Evolutionary conservation across 176 grass and related monocot genomes (phyloP).

Genomic region (Raddia distichophylla): DNA sequence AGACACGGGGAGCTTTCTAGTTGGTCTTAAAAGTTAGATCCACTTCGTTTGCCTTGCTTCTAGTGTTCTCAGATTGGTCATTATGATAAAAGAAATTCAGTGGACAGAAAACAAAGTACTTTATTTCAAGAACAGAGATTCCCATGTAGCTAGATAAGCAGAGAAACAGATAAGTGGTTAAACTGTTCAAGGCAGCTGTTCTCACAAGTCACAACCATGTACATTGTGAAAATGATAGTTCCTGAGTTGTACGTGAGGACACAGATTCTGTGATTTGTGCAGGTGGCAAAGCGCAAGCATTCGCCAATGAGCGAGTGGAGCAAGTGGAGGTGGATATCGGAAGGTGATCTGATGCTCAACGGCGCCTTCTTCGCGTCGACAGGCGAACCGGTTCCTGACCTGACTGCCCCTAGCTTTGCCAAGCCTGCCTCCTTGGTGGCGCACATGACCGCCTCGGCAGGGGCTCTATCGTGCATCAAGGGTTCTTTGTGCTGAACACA

Average conservation of each 20-base stretch:
- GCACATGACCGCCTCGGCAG: not conserved
- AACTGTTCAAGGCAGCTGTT: too few relatives aligned
- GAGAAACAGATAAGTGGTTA: too few relatives aligned
- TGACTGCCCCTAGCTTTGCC: constrained; percentile 17
- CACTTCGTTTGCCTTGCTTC: too few relatives aligned
- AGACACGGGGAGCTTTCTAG: too few relatives aligned
- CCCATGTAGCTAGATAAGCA: too few relatives aligned
- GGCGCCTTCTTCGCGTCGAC: constrained; percentile 59
- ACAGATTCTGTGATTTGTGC: constrained; percentile 12
- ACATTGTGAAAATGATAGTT: too few relatives aligned
- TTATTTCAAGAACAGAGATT: too few relatives aligned
- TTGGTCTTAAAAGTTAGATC: too few relatives aligned
- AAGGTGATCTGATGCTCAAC: constrained; percentile 55
- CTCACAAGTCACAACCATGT: too few relatives aligned
- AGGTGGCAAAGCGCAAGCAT: constrained; percentile 57
- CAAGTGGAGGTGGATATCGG: constrained; percentile 60
- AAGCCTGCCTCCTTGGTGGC: not conserved
- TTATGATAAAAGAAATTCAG: too few relatives aligned
- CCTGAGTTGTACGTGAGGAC: not conserved
- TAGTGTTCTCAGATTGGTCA: too few relatives aligned
- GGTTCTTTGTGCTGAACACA: constrained; percentile 23
- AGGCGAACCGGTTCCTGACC: not conserved
- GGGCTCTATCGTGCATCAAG: constrained; percentile 7
- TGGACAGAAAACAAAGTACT: too few relatives aligned
- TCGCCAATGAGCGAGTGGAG: constrained; percentile 32